phyloP scores from a whole-genome alignment of 192 early-diverging fungal genomes.

The Coemansia biformis region DNA sequence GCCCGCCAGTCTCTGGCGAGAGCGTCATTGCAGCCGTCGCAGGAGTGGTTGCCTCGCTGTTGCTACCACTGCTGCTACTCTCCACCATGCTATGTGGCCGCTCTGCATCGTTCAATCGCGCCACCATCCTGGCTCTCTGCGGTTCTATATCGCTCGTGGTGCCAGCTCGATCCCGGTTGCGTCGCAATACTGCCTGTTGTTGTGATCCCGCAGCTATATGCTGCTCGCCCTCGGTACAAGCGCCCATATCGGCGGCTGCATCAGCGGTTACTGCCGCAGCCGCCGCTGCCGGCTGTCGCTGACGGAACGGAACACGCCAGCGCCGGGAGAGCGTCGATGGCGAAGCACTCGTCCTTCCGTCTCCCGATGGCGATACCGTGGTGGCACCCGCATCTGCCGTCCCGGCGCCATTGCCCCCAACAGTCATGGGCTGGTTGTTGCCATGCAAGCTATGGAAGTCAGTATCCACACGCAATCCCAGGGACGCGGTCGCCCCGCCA shows the following conservation, averaged over 20 bases:
- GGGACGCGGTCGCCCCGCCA: not conserved
- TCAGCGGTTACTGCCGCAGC: too few species aligned
- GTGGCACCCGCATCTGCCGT: not conserved
- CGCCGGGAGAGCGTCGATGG: slow-evolving; percentile 27
- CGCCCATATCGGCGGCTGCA: too few species aligned
- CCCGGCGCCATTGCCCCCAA: not conserved
- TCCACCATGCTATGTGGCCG: slow-evolving; percentile 49
- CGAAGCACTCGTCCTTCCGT: slow-evolving; percentile 32
- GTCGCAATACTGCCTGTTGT: slow-evolving; percentile 13
- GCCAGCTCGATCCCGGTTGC: slow-evolving; percentile 40
- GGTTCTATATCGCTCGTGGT: slow-evolving; percentile 51
- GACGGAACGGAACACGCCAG: slow-evolving; percentile 45
- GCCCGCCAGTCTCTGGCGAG: not conserved
- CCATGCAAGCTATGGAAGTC: slow-evolving; percentile 33
- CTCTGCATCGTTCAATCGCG: slow-evolving; percentile 8
- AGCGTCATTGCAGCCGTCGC: not conserved
- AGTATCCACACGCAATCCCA: slow-evolving; percentile 29
- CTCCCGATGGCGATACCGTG: slow-evolving; percentile 18
- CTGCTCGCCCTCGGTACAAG: too few species aligned
- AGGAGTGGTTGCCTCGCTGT: not conserved
- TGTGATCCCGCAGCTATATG: slow-evolving; percentile 3
- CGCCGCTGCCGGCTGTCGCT: slow-evolving; percentile 9
- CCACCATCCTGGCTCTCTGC: slow-evolving; percentile 13
- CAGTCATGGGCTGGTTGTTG: not conserved
- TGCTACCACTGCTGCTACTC: slow-evolving; percentile 17